These are phyloP conservation scores for Drechslera avenae DNA, from an alignment of 2,329 filamentous ascomycete genomes.

Conservation along the genomic window DNA sequence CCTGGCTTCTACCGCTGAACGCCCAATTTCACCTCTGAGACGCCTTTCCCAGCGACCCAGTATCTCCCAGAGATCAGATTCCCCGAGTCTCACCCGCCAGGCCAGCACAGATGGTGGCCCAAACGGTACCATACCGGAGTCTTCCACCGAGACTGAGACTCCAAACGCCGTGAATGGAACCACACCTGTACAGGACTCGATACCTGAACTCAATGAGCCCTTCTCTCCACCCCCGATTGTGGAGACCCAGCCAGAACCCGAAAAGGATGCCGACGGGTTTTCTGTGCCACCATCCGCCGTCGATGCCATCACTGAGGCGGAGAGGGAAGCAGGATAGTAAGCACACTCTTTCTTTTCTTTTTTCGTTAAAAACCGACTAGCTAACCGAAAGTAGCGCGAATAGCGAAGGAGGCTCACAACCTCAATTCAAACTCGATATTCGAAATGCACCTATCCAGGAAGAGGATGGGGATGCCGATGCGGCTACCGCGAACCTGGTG, in stretches of 20 bases:
- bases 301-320: slow-evolving; percentile 68
- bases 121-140: slow-evolving; percentile 41
- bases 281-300: slow-evolving; percentile 69
- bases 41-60: slow-evolving; percentile 36
- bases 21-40: slow-evolving; percentile 43
- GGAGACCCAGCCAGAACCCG: slow-evolving; percentile 40
- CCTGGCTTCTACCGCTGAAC: slow-evolving; percentile 42
- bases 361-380: slow-evolving; percentile 4
- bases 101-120: slow-evolving; percentile 33
- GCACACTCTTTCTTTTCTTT: neutral
- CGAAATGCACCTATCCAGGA: slow-evolving; percentile 77
- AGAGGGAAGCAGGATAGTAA: slow-evolving; percentile 63
- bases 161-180: slow-evolving; percentile 39
- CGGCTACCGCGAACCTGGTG: slow-evolving; percentile 75
- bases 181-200: slow-evolving; percentile 31
- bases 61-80: slow-evolving; percentile 39
- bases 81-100: slow-evolving; percentile 39
- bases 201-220: slow-evolving; percentile 47
- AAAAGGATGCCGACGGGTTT: slow-evolving; percentile 76
- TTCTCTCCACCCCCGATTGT: slow-evolving; percentile 35
- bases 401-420: slow-evolving; percentile 36
- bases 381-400: slow-evolving; percentile 16
- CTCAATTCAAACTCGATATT: slow-evolving; percentile 79
- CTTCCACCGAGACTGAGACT: slow-evolving; percentile 21
- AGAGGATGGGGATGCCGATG: slow-evolving; percentile 74